Evolutionary conservation across 2,329 filamentous ascomycete genomes (phyloP), one percentile per base, ranked within the genome.

Genomic region (Claviceps arundinis): DNA sequence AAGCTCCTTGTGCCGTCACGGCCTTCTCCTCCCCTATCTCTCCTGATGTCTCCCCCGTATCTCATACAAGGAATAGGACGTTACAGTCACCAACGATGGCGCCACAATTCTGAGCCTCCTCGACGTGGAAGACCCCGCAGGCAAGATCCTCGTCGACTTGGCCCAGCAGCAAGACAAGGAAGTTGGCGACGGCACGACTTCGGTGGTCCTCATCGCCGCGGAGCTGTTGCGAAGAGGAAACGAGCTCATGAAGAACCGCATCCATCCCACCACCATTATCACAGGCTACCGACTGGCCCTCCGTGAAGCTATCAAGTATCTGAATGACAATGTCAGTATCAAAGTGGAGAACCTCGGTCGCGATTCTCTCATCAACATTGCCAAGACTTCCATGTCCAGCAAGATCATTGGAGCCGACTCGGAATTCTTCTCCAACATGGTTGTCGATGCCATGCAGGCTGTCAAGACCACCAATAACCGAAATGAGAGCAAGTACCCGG

Each of bases 81-180:
- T 98, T 54, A 98, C 93, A 55, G 93, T 98, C 54, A 98, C 93
- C 59, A 98, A 98, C 72, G 93, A 98, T 70, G 93, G 93, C 65
- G 93, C 93, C 52, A 98, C 93, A 37, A 98, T 98, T 64, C 81
- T 98, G 60, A 89, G 82, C 68, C 78, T 98, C 65, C 81, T 98
- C 65, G 93, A 97, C 66, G 90, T 98, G 64, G 91, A 98, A 70
- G 90, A 98, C 72, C 93, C 93, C 51, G 93, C 93, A 52, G 93
- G 93, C 67, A 97, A 96, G 81, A 98, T 98, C 59, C 77, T 98
- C 58, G 93, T 98, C 60, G 93, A 98, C 66, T 76, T 98, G 61
- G 93, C 93, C 56, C 91, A 98, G 60, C 93, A 98, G 72, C 93
- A 98, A 73, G 93, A 98, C 69, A 96, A 94, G 76, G 93, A 98